Conservation (phyloP, 164 flowering plant genomes). For the Vitis cinerea region DNA sequence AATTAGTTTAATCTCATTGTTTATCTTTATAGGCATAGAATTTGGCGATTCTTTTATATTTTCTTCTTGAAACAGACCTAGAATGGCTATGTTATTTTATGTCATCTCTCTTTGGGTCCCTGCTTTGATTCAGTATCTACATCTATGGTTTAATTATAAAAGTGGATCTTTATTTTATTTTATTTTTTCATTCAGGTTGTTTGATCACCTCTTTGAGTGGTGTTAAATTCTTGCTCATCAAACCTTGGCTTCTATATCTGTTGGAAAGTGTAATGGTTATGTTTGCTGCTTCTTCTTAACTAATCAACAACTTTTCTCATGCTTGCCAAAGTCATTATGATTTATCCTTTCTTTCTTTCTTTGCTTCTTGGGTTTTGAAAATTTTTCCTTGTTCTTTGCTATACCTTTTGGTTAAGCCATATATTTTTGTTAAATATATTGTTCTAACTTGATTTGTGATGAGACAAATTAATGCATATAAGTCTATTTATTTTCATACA, state of each 20-base stretch:
- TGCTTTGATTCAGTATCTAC: no score
- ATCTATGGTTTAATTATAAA: no score
- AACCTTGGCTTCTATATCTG: neutral
- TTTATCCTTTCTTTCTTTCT: neutral
- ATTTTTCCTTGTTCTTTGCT: neutral
- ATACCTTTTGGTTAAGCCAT: neutral
- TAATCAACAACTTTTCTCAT: conserved; percentile 3
- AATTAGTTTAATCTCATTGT: no score
- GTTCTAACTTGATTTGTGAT: no score
- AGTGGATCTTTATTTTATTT: neutral
- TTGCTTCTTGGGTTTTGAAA: neutral
- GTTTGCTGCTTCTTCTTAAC: conserved; percentile 7
- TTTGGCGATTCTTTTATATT: no score
- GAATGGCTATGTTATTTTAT: no score
- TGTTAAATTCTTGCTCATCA: neutral
- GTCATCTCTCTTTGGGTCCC: no score
- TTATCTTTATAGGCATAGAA: no score
- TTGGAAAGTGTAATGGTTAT: conserved; percentile 10
- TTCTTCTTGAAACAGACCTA: no score
- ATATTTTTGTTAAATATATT: neutral
- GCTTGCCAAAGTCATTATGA: neutral
- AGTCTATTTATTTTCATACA: no score
- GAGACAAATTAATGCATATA: no score
- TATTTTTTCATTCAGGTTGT: neutral
- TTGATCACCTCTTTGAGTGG: neutral